These are phyloP conservation scores for Penicillium sp. DNA, from an alignment of 2,329 filamentous ascomycete genomes.

Conservation along the genomic window DNA sequence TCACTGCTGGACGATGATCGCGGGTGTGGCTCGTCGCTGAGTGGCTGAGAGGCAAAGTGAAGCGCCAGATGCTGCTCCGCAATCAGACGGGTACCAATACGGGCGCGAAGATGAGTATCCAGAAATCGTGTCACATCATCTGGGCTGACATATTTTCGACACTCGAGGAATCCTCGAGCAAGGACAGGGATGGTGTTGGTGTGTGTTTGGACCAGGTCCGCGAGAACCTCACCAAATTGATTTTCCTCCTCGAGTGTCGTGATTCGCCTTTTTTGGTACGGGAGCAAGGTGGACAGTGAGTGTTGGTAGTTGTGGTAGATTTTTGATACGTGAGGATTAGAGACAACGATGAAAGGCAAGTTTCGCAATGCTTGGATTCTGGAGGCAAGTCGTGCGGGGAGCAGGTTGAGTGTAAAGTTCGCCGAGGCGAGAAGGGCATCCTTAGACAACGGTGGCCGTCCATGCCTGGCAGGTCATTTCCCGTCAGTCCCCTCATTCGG, in stretches of 20 bases:
- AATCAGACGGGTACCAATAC: constrained; percentile 89
- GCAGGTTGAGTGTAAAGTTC: constrained; percentile 88
- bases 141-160: constrained; percentile 78
- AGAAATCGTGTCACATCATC: constrained; percentile 83
- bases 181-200: constrained; percentile 90
- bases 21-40: constrained; percentile 51
- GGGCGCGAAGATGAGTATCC: constrained; percentile 85
- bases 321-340: constrained; percentile 88
- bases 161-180: constrained; percentile 88
- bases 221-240: constrained; percentile 83
- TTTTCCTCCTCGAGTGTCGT: constrained; percentile 79
- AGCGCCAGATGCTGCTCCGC: constrained; percentile 95
- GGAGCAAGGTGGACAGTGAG: constrained; percentile 81
- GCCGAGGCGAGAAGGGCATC: constrained; percentile 79
- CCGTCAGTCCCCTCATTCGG: background rate
- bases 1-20: constrained; percentile 6
- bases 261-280: constrained; percentile 69
- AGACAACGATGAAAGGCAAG: constrained; percentile 93
- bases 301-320: constrained; percentile 97
- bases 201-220: constrained; percentile 92
- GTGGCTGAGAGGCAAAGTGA: constrained; percentile 68
- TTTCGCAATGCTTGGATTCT: constrained; percentile 90
- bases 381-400: constrained; percentile 86
- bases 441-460: constrained; percentile 75
- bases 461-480: constrained; percentile 47